phyloP scores from a whole-genome alignment of 495 filamentous ascomycete genomes.

The Podospora bellae-mahoneyi region DNA sequence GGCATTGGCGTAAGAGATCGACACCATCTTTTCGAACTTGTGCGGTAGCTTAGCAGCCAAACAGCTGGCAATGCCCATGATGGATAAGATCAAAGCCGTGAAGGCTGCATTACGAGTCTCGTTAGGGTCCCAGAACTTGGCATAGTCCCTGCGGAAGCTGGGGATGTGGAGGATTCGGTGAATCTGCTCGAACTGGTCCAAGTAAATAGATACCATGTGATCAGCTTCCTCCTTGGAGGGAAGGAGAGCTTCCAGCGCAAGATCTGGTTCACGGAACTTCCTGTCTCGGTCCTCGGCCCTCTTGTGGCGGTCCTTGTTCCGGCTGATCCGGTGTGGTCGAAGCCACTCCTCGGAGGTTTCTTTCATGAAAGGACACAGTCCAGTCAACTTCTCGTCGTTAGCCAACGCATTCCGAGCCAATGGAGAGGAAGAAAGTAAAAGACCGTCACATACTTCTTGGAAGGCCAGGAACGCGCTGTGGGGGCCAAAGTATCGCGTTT shows the following conservation, averaged over 20 bases:
- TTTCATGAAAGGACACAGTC: constrained; percentile 46
- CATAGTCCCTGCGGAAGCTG: constrained; percentile 43
- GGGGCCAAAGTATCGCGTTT: constrained; percentile 48
- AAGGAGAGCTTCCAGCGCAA: constrained; percentile 39
- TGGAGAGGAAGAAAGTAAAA: neutral
- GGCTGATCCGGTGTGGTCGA: constrained; percentile 35
- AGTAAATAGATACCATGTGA: constrained; percentile 38
- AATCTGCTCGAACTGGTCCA: constrained; percentile 46
- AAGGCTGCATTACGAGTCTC: constrained; percentile 42
- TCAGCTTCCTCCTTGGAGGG: constrained; percentile 39
- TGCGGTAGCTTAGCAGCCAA: constrained; percentile 31
- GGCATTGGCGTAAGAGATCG: constrained; percentile 31
- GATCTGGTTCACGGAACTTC: constrained; percentile 31
- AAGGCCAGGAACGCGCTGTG: constrained; percentile 47
- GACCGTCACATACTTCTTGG: constrained; percentile 28
- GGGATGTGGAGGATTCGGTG: constrained; percentile 48
- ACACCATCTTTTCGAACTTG: constrained; percentile 39
- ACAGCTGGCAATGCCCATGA: constrained; percentile 42
- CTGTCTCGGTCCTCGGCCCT: constrained; percentile 36
- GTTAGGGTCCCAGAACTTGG: constrained; percentile 43
- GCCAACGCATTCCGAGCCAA: neutral
- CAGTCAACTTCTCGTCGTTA: constrained; percentile 34
- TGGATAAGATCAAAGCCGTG: constrained; percentile 44
- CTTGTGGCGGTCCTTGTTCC: constrained; percentile 36
- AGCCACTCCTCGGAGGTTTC: constrained; percentile 46